These are phyloP conservation scores for Glaciozyma martinii DNA, from an alignment of 768 basidiomycete species.

Conservation along the genomic window DNA sequence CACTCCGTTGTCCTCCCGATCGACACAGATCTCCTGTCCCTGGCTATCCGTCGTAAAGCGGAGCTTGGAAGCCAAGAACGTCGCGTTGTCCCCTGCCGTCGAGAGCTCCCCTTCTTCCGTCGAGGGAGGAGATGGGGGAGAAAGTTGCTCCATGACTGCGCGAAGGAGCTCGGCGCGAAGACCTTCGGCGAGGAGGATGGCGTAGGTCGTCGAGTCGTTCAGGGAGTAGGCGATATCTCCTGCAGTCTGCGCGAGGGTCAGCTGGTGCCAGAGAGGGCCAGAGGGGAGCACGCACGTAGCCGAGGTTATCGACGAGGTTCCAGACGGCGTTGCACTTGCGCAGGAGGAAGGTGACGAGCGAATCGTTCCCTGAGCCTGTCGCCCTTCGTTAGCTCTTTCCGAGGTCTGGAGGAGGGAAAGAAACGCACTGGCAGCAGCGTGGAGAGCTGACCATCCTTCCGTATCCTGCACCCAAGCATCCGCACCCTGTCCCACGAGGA, in stretches of 20 bases:
- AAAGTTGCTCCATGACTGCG: constrained; percentile 22
- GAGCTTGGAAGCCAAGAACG: constrained; percentile 63
- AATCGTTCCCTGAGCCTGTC: constrained; percentile 53
- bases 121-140: too few species aligned
- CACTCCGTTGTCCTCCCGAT: constrained; percentile 74
- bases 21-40: constrained; percentile 76
- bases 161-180: constrained; percentile 65
- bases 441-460: constrained; percentile 67
- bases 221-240: constrained; percentile 82
- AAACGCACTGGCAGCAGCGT: constrained; percentile 57
- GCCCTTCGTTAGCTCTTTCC: neutral
- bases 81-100: constrained; percentile 34
- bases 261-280: neutral
- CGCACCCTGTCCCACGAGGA: constrained; percentile 42
- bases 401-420: neutral
- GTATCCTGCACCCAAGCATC: constrained; percentile 87
- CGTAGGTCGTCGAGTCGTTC: constrained; percentile 67
- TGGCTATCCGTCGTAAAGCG: constrained; percentile 58
- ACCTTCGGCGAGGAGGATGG: constrained; percentile 77
- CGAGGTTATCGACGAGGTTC: constrained; percentile 51
- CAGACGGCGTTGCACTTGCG: constrained; percentile 71
- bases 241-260: constrained; percentile 52
- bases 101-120: constrained; percentile 13
- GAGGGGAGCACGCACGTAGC: constrained; percentile 20
- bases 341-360: constrained; percentile 60